Base-by-base conservation (phyloP, 768 basidiomycete species). In the Leccinum rimulosum region DNA sequence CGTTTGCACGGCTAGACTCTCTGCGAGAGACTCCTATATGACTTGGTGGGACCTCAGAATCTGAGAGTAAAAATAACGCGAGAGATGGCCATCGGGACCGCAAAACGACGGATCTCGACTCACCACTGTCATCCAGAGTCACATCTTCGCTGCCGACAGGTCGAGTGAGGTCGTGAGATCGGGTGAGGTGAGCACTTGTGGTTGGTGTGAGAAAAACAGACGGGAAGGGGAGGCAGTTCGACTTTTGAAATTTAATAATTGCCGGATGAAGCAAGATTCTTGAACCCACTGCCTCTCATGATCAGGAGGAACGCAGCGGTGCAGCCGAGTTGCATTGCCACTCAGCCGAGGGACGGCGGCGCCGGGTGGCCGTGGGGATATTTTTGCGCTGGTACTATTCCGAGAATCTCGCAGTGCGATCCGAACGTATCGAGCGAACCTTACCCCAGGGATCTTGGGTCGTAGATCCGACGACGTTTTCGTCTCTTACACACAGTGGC, bases 321-420 rank as follows among this genome's bases (percentile, higher is more conserved):
- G 43, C 57, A 58, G 62, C 65, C 56, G 60, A 68, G 59, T 52
- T 15, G 43, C 19, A 19, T 22, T 22, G 43, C 53, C 60, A 45
- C 55, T 52, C 57, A 59, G 56, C 59, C 59, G 59, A 50, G 54
- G 22, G 52, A 54, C 43, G 52, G 61, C 55, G 56, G 59, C 56
- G n/a, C n/a, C n/a, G 59, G 31, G 60, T 51, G 8, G 49, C 49
- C 49, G 57, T 56, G 66, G 54, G 8, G 55, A 50, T 22, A 45
- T 45, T 45, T 45, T 45, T 45, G 47, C 36, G 61, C 62, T 48
- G 25, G 50, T 5, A 36, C 35, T 52, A 56, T 50, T 50, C 64
- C 62, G 64, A 61, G 61, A 69, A 69, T 66, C 66, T 59, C 36
- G 54, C 15, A 35, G 11, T 51, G n/a, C 51, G 63, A 65, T 49